A percentile compares a stretch with the other conserved stretches of the same genome.
Conservation (phyloP, 108 stramenopile genomes). For the Skeletonema potamos region DNA sequence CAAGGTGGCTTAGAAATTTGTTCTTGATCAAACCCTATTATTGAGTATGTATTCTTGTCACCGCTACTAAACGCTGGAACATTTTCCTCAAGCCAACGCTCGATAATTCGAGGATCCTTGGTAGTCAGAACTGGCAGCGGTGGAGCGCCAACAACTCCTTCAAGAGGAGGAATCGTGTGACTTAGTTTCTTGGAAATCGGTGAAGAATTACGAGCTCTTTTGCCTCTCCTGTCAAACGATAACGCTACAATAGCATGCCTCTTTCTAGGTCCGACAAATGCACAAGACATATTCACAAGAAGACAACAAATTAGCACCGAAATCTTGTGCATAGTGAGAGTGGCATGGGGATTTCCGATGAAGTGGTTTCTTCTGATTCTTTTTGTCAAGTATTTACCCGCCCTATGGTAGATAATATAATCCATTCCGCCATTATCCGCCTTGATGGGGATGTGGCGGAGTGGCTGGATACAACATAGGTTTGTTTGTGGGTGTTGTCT, state of each 20-base stretch:
- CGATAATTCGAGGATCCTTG: slow-evolving; percentile 49
- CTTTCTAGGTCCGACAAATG: neutral
- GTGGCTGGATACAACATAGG: too few species aligned
- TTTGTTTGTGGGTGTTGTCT: too few species aligned
- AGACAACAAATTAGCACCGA: neutral
- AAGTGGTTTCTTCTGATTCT: too few species aligned
- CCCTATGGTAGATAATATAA: too few species aligned
- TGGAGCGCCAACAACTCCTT: slow-evolving; percentile 30
- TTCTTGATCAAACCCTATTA: slow-evolving; percentile 47
- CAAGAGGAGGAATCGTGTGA: slow-evolving; percentile 20
- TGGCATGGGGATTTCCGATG: too few species aligned
- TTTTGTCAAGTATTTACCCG: too few species aligned
- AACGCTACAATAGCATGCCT: neutral
- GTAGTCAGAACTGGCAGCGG: slow-evolving; percentile 59
- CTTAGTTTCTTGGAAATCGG: slow-evolving; percentile 7
- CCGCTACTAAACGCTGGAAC: slow-evolving; percentile 11
- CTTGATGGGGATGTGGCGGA: too few species aligned
- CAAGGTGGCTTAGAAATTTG: slow-evolving; percentile 44
- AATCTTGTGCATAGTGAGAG: neutral
- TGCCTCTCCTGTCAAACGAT: neutral
- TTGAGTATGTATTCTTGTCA: slow-evolving; percentile 1
- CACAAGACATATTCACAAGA: neutral
- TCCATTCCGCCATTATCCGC: too few species aligned
- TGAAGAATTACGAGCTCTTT: neutral
- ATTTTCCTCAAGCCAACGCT: slow-evolving; percentile 57